A percentile compares a stretch with the other conserved stretches of the same genome.
These are phyloP conservation scores for Boletus bicolor DNA, from an alignment of 768 basidiomycete species.

Conservation along the genomic window DNA sequence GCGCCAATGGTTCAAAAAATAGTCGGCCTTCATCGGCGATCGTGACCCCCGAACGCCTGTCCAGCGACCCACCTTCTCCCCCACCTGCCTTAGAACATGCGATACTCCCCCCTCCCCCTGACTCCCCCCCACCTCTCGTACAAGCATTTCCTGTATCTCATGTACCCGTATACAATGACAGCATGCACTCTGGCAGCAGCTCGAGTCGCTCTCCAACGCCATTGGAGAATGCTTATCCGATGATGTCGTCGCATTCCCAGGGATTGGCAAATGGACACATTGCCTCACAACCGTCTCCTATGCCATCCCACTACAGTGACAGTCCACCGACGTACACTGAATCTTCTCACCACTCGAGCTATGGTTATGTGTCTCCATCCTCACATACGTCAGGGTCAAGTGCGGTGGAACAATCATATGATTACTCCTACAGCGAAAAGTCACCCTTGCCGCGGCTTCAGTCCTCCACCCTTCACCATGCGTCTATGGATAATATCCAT, in stretches of 20 bases:
- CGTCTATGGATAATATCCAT: constrained; percentile 27
- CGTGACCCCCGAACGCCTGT: constrained; percentile 26
- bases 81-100: constrained; percentile 49
- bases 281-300: constrained; percentile 28
- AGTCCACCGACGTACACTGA: constrained; percentile 31
- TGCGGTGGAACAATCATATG: constrained; percentile 28
- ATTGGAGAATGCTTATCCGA: constrained; percentile 41
- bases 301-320: constrained; percentile 30
- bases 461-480: constrained; percentile 26
- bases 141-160: constrained; percentile 36
- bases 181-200: constrained; percentile 32
- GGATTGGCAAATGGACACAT: constrained; percentile 37
- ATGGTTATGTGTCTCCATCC: constrained; percentile 28
- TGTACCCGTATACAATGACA: constrained; percentile 24
- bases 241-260: constrained; percentile 33
- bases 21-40: constrained; percentile 26
- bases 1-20: constrained; percentile 22
- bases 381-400: constrained; percentile 23
- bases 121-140: constrained; percentile 53
- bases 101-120: constrained; percentile 42
- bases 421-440: constrained; percentile 32
- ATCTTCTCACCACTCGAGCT: constrained; percentile 31
- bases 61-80: constrained; percentile 27
- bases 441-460: constrained; percentile 31
- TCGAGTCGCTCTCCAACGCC: constrained; percentile 46